phyloP scores from a whole-genome alignment of 2,329 filamentous ascomycete species.

The Stachybotrys echinatus region DNA sequence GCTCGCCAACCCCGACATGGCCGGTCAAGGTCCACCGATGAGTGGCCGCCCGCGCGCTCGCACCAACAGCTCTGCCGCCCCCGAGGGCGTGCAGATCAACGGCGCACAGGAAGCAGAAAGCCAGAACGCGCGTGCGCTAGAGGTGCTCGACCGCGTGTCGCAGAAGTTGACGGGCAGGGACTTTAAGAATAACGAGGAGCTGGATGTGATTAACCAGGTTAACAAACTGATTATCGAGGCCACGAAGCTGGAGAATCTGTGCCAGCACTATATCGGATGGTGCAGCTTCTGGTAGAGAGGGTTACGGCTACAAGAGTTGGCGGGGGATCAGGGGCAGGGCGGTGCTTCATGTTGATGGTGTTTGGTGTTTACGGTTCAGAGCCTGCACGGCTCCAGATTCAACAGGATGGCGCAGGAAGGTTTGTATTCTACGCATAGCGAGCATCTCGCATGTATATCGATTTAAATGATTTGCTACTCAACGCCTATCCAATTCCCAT shows the following conservation, averaged over 20 bases:
- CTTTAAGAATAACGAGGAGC: constrained; percentile 80
- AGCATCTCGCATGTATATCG: too few relatives aligned
- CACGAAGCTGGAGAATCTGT: constrained; percentile 94
- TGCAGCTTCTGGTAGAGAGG: constrained; percentile 84
- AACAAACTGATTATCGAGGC: constrained; percentile 93
- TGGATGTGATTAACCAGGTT: constrained; percentile 82
- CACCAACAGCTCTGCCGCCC: constrained; percentile 52
- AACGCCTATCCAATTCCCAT: too few relatives aligned
- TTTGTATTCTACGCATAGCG: too few relatives aligned
- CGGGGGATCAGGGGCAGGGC: too few relatives aligned
- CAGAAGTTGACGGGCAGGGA: constrained; percentile 94
- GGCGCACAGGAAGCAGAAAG: constrained; percentile 59
- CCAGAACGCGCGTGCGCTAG: constrained; percentile 87
- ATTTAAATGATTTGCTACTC: too few relatives aligned
- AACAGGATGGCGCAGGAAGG: too few relatives aligned
- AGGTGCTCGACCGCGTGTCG: constrained; percentile 85
- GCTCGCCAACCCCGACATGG: constrained; percentile 39
- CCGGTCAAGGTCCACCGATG: constrained; percentile 32
- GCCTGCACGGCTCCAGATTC: too few relatives aligned
- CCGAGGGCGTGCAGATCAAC: constrained; percentile 29
- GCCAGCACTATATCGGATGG: constrained; percentile 99
- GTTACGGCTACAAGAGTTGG: neutral
- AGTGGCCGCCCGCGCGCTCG: constrained; percentile 47
- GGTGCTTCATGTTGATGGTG: neutral
- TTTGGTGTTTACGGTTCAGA: neutral